Conservation (phyloP, 2,329 filamentous ascomycete species). For the Ceratocystis alfenasii region DNA sequence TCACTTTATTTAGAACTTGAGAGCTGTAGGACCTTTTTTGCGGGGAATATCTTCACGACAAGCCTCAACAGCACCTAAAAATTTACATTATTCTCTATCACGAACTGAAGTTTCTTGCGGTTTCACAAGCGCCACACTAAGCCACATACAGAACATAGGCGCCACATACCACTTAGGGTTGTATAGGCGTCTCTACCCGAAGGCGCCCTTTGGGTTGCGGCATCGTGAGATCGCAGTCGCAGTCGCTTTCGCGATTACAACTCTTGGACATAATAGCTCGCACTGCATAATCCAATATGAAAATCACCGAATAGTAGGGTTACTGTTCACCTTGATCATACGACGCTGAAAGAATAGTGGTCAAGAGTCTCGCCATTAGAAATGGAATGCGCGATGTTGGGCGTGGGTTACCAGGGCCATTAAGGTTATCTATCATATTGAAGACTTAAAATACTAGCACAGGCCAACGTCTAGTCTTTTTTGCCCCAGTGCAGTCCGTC, state of each 20-base stretch:
- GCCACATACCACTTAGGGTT: not conserved
- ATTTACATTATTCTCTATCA: not conserved
- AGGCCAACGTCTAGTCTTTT: not conserved
- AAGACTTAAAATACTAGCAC: not conserved
- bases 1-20: not conserved
- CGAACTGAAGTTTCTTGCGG: constrained; percentile 3
- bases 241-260: not conserved
- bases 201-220: too few relatives aligned
- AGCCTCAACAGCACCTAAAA: not conserved
- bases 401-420: not conserved
- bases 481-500: not conserved
- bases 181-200: too few relatives aligned
- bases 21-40: not conserved
- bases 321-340: not conserved
- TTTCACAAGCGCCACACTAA: constrained; percentile 14
- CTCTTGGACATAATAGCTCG: not conserved
- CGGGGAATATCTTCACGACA: not conserved
- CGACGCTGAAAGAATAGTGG: not conserved
- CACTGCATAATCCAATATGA: too few relatives aligned
- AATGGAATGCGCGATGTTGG: not conserved
- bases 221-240: too few relatives aligned
- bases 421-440: not conserved
- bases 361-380: not conserved
- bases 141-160: not conserved
- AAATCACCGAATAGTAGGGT: not conserved